Conservation (phyloP, 345 rosid genomes). For the Hypericum perforatum region DNA sequence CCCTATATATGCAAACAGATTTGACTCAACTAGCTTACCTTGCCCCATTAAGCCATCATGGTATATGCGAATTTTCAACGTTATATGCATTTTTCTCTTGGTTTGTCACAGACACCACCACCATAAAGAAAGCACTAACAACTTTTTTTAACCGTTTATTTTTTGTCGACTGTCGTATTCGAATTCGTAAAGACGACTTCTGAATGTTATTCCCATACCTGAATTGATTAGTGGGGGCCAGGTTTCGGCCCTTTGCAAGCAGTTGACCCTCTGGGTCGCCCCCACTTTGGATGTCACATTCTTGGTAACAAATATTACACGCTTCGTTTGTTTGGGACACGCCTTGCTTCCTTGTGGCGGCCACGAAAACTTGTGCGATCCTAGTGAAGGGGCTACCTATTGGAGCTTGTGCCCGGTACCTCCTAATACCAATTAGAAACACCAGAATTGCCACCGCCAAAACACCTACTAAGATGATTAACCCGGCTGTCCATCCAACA, state of each 20-base stretch:
- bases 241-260: slow-evolving; percentile 2
- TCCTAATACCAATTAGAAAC: slow-evolving; percentile 49
- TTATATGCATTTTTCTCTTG: too few relatives aligned
- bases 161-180: too few relatives aligned
- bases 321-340: slow-evolving; percentile 29
- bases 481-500: slow-evolving; percentile 68
- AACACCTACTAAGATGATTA: slow-evolving; percentile 42
- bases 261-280: slow-evolving; percentile 11
- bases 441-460: slow-evolving; percentile 31
- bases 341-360: slow-evolving; percentile 53
- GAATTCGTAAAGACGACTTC: too few relatives aligned
- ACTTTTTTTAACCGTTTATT: too few relatives aligned
- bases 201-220: slow-evolving; percentile 30
- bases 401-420: slow-evolving; percentile 45
- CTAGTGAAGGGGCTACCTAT: slow-evolving; percentile 59
- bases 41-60: too few relatives aligned
- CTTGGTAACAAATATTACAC: slow-evolving; percentile 26
- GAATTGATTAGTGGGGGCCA: slow-evolving; percentile 46
- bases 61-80: too few relatives aligned
- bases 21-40: too few relatives aligned
- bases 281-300: slow-evolving; percentile 9
- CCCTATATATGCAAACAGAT: too few relatives aligned
- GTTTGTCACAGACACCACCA: too few relatives aligned
- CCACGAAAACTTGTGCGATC: slow-evolving; percentile 66
- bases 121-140: too few relatives aligned